phyloP scores from a whole-genome alignment of 202 grass and related monocot species.

The Dendrocalamus latiflorus region DNA sequence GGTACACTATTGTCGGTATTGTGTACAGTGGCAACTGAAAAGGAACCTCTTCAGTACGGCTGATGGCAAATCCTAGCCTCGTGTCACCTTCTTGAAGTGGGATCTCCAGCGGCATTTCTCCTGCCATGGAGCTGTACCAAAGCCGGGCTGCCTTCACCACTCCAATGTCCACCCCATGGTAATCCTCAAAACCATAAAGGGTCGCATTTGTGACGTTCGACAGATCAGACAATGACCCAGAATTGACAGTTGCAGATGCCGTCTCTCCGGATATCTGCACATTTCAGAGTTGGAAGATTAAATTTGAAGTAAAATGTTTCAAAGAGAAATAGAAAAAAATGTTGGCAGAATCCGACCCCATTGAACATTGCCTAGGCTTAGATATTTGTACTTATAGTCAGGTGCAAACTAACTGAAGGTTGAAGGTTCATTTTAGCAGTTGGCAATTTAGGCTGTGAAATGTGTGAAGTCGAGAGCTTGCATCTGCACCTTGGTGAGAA shows the following conservation, averaged over 20 bases:
- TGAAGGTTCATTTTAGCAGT: too few relatives aligned
- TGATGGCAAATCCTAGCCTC: conserved; percentile 76
- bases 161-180: conserved; percentile 84
- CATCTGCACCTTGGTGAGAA: too few relatives aligned
- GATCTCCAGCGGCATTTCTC: conserved; percentile 69
- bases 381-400: too few relatives aligned
- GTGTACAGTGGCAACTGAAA: neutral
- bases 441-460: too few relatives aligned
- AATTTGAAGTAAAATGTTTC: neutral
- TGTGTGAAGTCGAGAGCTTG: too few relatives aligned
- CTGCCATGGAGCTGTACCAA: conserved; percentile 62
- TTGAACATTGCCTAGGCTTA: neutral
- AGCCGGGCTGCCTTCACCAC: conserved; percentile 79
- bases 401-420: too few relatives aligned
- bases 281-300: neutral
- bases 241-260: conserved; percentile 71
- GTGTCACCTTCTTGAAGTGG: conserved; percentile 63
- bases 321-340: neutral
- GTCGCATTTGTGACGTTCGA: conserved; percentile 62
- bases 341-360: neutral
- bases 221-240: conserved; percentile 62
- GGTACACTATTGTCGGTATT: neutral
- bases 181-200: conserved; percentile 90
- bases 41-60: conserved; percentile 70
- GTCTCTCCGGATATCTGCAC: conserved; percentile 78